Evolutionary conservation across 192 early-diverging fungal genomes (phyloP).

Genomic region (Geosiphon pyriformis): DNA sequence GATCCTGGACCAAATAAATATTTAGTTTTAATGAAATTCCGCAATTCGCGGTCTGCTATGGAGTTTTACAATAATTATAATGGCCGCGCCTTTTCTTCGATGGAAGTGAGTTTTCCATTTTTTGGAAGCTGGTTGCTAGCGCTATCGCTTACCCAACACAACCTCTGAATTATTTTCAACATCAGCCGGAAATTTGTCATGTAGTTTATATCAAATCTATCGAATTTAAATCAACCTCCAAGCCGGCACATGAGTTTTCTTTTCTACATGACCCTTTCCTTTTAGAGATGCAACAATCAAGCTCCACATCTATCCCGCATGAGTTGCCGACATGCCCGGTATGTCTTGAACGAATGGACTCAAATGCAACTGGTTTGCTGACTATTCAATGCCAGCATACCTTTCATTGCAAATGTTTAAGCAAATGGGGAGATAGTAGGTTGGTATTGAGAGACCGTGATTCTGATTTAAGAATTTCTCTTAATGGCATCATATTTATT

Average conservation of each 20-base stretch:
- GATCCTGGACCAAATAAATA: slow-evolving; percentile 83
- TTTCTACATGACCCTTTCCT: slow-evolving; percentile 47
- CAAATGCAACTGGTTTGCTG: slow-evolving; percentile 78
- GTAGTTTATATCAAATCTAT: slow-evolving; percentile 77
- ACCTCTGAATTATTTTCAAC: too few species aligned
- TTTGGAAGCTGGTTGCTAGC: background rate
- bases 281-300: slow-evolving; percentile 22
- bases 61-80: slow-evolving; percentile 77
- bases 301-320: slow-evolving; percentile 28
- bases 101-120: slow-evolving; percentile 49
- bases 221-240: slow-evolving; percentile 52
- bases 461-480: too few species aligned
- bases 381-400: slow-evolving; percentile 94
- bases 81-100: slow-evolving; percentile 76
- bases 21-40: slow-evolving; percentile 83
- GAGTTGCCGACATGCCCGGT: slow-evolving; percentile 95
- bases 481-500: too few species aligned
- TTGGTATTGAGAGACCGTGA: too few species aligned
- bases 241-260: slow-evolving; percentile 58
- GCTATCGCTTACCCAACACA: too few species aligned
- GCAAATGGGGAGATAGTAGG: slow-evolving; percentile 82
- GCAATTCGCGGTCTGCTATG: slow-evolving; percentile 46
- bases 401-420: slow-evolving; percentile 89
- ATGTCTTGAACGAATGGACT: slow-evolving; percentile 93
- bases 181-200: slow-evolving; percentile 67